Conservation (phyloP, 495 filamentous ascomycete genomes). For the Penicillium coffeae region DNA sequence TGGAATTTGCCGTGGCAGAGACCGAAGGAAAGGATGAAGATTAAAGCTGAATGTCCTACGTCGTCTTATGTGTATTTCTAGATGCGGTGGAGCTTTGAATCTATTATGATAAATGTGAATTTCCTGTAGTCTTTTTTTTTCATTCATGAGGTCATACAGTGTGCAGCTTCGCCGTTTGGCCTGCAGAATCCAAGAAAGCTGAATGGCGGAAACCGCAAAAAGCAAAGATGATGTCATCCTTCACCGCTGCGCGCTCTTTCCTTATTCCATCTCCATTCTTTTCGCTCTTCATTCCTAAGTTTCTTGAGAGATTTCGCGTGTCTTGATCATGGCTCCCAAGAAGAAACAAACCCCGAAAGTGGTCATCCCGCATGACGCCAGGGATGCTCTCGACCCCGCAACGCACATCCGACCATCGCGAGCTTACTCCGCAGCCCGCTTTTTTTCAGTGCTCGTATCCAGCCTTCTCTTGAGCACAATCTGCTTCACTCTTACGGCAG, state of each 20-base stretch:
- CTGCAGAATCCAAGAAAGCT: neutral
- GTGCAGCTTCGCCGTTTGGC: neutral
- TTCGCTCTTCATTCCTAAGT: neutral
- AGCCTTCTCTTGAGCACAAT: slow-evolving; percentile 58
- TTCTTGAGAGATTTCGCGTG: neutral
- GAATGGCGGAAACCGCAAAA: neutral
- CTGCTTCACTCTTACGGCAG: slow-evolving; percentile 51
- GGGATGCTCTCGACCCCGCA: slow-evolving; percentile 3
- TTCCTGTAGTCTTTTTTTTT: neutral
- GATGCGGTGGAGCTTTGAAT: neutral
- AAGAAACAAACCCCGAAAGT: slow-evolving; percentile 8
- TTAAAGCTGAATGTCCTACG: slow-evolving; percentile 6
- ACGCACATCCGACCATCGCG: slow-evolving; percentile 12
- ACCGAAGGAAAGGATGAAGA: slow-evolving; percentile 26
- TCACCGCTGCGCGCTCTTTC: slow-evolving; percentile 25
- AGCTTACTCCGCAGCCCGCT: slow-evolving; percentile 50
- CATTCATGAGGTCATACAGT: neutral
- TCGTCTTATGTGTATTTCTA: neutral
- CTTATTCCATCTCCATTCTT: slow-evolving; percentile 7
- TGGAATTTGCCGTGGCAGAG: slow-evolving; percentile 44
- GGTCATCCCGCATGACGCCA: slow-evolving; percentile 9
- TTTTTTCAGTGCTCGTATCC: slow-evolving; percentile 58
- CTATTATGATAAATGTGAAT: no score
- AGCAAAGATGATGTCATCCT: slow-evolving; percentile 34
- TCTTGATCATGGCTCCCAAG: slow-evolving; percentile 12